Evolutionary conservation across 768 basidiomycete species (phyloP), one percentile per base, ranked within the genome.

Genomic region (Trametes maxima): DNA sequence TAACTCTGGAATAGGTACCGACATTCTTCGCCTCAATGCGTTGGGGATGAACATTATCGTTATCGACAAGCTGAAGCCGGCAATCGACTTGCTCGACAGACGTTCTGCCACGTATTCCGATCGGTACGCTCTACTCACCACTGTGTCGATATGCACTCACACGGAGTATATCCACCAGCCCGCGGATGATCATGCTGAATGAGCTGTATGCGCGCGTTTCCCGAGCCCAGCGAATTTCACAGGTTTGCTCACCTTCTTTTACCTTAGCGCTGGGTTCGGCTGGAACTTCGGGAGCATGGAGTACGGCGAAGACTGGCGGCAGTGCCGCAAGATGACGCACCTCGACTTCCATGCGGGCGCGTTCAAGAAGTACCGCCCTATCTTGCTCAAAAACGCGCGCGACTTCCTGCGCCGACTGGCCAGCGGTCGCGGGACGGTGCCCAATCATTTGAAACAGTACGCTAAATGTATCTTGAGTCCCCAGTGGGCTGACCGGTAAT

Each of bases 31-130:
- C 33, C 40, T 69, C 16, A 62, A 65, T 12, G 47, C 64, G 28
- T 53, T 69, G 2, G 68, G 68, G 1, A 55, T 21, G 13, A 51
- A 49, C 11, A 59, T 72, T 36, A 59, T 70, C 47, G 48, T 73
- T n/a, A 43, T 73, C 33, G 66, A 64, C 47, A 60, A 66, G 19
- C 50, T 55, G 5, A 35, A 61, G 28, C 64, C 67, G 2, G 68
- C 68, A 13, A 22, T 40, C 0, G 73, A 74, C 5, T 66, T 74
- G 25, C 59, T 74, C 21, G 71, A 72, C 46, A 73, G 66, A 42
- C 64, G 70, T 1, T 66, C 67, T 35, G 51, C 65, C 0, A 64
- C 65, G 0, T 71, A 71, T 52, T 72, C 72, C 1, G 69, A 71
- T 28, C 52, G 72, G 44, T 66, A 49, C 13, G 58, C 16, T 25